phyloP scores from a whole-genome alignment of 169 alveolate genomes.

The Eimeria tenella region DNA sequence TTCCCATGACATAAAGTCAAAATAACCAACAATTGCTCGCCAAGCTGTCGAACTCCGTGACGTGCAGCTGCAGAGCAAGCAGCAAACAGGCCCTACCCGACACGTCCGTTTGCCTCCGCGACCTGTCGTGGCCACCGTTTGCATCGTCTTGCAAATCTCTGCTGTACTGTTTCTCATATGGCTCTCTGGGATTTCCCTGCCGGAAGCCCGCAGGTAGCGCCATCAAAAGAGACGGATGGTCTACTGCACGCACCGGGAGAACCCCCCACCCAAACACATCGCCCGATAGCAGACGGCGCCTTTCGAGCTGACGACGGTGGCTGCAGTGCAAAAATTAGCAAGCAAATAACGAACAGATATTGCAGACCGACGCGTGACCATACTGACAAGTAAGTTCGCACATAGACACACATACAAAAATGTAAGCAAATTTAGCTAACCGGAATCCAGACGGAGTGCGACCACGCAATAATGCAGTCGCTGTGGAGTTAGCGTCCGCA shows the following conservation, averaged over 20 bases:
- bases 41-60: no score
- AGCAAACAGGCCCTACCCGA: neutral
- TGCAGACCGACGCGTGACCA: neutral
- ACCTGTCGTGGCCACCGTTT: slow-evolving; percentile 7
- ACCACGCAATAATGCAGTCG: no score
- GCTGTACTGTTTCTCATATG: slow-evolving; percentile 81
- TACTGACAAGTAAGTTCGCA: neutral
- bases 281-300: slow-evolving; percentile 58
- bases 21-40: neutral
- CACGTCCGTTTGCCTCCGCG: slow-evolving; percentile 38
- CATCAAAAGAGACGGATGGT: slow-evolving; percentile 89
- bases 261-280: slow-evolving; percentile 92
- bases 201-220: slow-evolving; percentile 94
- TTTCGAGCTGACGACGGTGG: slow-evolving; percentile 62
- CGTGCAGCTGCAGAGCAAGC: no score
- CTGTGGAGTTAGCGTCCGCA: no score
- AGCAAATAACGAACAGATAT: neutral
- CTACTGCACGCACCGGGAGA: slow-evolving; percentile 92
- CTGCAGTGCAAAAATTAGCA: neutral
- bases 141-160: slow-evolving; percentile 19
- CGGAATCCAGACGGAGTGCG: neutral
- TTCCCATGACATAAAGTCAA: neutral
- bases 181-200: slow-evolving; percentile 87
- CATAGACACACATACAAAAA: neutral
- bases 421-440: no score